Evolutionary conservation across 257 asterid genomes (phyloP).

Genomic region (Ilex asprella): DNA sequence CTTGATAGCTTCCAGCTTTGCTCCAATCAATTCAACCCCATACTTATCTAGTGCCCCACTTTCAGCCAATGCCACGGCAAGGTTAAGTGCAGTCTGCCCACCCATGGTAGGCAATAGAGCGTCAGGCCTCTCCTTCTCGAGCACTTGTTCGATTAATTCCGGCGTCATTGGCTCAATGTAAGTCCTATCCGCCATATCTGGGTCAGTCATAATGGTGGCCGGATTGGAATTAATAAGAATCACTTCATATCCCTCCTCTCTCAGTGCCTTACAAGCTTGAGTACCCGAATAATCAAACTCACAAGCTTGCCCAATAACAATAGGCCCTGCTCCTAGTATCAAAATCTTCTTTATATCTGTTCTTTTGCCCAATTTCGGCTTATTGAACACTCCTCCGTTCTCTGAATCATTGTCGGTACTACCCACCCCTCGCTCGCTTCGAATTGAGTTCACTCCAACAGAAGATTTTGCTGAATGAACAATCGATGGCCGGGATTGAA

Average conservation of each 20-base stretch:
- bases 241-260: background rate
- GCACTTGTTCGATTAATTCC: background rate
- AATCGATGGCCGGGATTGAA: slow-evolving; percentile 27
- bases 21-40: background rate
- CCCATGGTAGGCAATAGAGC: background rate
- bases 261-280: background rate
- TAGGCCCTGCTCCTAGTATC: background rate
- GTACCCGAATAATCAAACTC: background rate
- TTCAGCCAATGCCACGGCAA: background rate
- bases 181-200: background rate
- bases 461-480: slow-evolving; percentile 27
- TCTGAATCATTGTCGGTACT: slow-evolving; percentile 14
- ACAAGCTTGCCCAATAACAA: background rate
- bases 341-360: background rate
- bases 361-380: background rate
- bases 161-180: background rate
- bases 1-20: background rate
- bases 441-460: slow-evolving; percentile 12
- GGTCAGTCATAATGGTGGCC: background rate
- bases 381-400: slow-evolving; percentile 23
- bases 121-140: background rate
- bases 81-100: background rate
- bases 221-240: background rate
- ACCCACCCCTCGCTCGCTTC: slow-evolving; percentile 18
- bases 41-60: background rate